Evolutionary conservation across 805 yeast genomes (phyloP), one percentile per base, ranked within the genome.

Genomic region (Yarrowia divulgata): DNA sequence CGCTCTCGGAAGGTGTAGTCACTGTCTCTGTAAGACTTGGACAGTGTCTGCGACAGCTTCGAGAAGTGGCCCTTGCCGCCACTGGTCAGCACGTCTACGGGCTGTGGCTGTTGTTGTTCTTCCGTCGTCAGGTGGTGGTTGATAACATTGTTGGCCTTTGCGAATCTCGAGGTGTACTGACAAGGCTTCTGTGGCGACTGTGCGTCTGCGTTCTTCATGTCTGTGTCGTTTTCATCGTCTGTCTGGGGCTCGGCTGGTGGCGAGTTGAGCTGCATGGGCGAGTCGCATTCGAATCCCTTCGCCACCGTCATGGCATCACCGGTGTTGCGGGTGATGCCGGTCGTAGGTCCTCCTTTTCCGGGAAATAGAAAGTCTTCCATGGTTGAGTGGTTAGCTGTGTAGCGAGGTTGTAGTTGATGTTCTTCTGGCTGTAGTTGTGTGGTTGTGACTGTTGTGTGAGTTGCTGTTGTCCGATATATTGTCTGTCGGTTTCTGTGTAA

Each of bases 191-290:
- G 50, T 32, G 66, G 66, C 52, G 52, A 34, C 42, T 29, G 40
- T 0, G 39, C 19, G 37, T 57, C 63, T 4, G 34, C 8, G 48
- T 29, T 40, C 46, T 29, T 40, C 46, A 55, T 39, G 23, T 40
- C 37, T n/a, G 37, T 57, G 48, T 60, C 52, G 43, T 45, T 29
- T 14, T 43, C 50, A 34, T 60, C 63, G 39, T 57, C 63, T 16
- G 63, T 40, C 48, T 57, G 66, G 32, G 66, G 66, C 42, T 60
- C 66, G 1, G 50, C 66, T 32, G 66, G 66, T 13, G 66, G 66
- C 42, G 66, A 60, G 66, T 60, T 60, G 52, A 60, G 66, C 40
- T 60, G 50, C 66, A 60, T 60, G 50, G 66, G 66, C 66, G 66
- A 60, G 66, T 60, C 66, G 52, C 66, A 60, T 18, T 60, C 66